Conservation (phyloP, 495 filamentous ascomycete species). For the Opeltia flavorubescens region DNA sequence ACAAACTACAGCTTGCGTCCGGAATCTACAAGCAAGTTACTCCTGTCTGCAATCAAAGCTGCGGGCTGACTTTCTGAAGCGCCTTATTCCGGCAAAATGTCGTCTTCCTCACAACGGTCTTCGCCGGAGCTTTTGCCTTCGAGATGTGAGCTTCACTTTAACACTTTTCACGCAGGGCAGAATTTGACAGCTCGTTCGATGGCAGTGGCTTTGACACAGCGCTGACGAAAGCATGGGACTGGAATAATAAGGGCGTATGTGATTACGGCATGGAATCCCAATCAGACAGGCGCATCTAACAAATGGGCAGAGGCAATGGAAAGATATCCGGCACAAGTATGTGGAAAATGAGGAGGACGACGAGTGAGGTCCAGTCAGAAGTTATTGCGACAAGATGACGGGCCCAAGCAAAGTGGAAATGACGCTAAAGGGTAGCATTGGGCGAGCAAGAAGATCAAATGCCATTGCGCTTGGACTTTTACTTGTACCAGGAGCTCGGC, state of each 20-base stretch:
- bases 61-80: constrained; percentile 30
- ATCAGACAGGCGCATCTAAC: background rate
- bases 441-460: constrained; percentile 24
- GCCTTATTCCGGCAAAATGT: constrained; percentile 71
- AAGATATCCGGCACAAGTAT: constrained; percentile 90
- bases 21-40: constrained; percentile 69
- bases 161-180: background rate
- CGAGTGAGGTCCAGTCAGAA: constrained; percentile 14
- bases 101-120: constrained; percentile 73
- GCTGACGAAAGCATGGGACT: constrained; percentile 79
- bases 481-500: background rate
- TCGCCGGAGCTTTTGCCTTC: constrained; percentile 76
- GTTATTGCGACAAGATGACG: background rate
- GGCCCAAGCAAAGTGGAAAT: background rate
- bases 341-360: constrained; percentile 52
- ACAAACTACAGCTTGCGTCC: constrained; percentile 34
- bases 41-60: constrained; percentile 12
- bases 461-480: constrained; percentile 43
- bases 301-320: constrained; percentile 83
- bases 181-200: constrained; percentile 9
- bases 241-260: constrained; percentile 77
- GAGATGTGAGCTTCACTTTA: constrained; percentile 57
- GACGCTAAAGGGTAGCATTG: constrained; percentile 7
- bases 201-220: constrained; percentile 60
- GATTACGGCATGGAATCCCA: background rate